Evolutionary conservation across 2,329 filamentous ascomycete species (phyloP), one percentile per base, ranked within the genome.

Genomic region (Pyrenophora tritici-repentis): DNA sequence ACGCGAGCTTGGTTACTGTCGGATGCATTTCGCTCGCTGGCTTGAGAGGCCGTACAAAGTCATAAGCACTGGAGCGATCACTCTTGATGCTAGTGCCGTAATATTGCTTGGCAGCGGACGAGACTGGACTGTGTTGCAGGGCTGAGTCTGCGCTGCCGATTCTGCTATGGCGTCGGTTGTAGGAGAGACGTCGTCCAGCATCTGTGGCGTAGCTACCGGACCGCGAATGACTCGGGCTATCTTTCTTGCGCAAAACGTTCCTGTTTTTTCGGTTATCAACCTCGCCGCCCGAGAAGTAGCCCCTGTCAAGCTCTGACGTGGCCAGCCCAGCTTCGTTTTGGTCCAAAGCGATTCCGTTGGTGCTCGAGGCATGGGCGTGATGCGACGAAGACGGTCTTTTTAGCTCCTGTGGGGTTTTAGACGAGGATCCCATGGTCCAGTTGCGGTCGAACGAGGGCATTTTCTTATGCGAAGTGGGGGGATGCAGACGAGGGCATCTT

Each of bases 251-350:
- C 58, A 97, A 78, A 39, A 94, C 80, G 68, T 91, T 95, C 38
- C 89, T 84, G 42, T 71, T 75, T 63, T 84, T 86, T 50, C 88
- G 85, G 36, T 83, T 83, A 57, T 97, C 91, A 9, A 86, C 79
- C 66, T 97, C 93, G 13, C 88, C 89, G 3, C 92, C 91, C 6
- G 93, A 97, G 68, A 97, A 96, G 73, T 97, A 97, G 18, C 92
- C 93, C 31, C 91, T 84, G 65, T 97, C 94, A 13, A 90, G 73
- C 54, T 95, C 89, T 2, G 43, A 31, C 26, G 67, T 67, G 56
- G 40, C 42, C 14, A 73, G 53, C 33, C 63, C 70, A 31, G 52
- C 58, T 41, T 72, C 71, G 36, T 61, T 58, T 5, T 43, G 47
- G 26, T 68, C 64, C 29, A 66, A 66, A 3, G 63, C 53, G 6